Base-by-base conservation (phyloP, 768 basidiomycete genomes). In the Phlegmacium glaucopus region DNA sequence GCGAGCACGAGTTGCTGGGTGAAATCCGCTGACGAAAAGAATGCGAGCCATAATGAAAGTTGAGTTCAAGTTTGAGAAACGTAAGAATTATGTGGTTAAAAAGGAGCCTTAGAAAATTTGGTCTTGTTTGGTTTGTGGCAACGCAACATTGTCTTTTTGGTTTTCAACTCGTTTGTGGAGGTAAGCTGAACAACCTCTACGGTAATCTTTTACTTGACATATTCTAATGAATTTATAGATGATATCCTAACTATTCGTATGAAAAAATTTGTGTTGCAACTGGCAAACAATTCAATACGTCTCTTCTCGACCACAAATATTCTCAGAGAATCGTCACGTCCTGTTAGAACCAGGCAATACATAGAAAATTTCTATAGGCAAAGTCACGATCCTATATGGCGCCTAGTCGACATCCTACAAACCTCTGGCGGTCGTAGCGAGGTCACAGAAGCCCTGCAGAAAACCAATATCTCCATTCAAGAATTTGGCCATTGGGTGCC, bases 1-100 rank as follows among this genome's bases (percentile, higher is more conserved):
- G 44, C 85, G 77, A 8, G 91, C 90, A 17, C 89, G 81, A 3
- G 88, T 91, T n/a, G 79, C 68, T 4, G 86, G 84, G 56, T 89
- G 83, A 60, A 93, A 93, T 15, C 90, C 90, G 59, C 83, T 87
- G 38, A 93, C 90, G 57, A 90, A 93, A 50, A 92, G 78, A 54
- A 91, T 92, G 54, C 90, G 86, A 61, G 85, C 83, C 86, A 87
- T 83, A 61, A 34, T 10, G 11, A 34, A 2, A 57, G 34, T 38
- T 34, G 9, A 39, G 17, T 29, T 17, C 18, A 39, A 35, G 22
- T 40, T 46, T 49, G 38, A 18, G 42, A 39, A 48, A 53, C 55
- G 16, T 5, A 7, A 12, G 16, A 32, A 27, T 9, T 25, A 13
- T 25, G 15, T 2, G 22, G 22, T 2, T 22, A 22, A 22, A 22